phyloP scores from a whole-genome alignment of 306 rosid genomes.

The Dryas octopetala region DNA sequence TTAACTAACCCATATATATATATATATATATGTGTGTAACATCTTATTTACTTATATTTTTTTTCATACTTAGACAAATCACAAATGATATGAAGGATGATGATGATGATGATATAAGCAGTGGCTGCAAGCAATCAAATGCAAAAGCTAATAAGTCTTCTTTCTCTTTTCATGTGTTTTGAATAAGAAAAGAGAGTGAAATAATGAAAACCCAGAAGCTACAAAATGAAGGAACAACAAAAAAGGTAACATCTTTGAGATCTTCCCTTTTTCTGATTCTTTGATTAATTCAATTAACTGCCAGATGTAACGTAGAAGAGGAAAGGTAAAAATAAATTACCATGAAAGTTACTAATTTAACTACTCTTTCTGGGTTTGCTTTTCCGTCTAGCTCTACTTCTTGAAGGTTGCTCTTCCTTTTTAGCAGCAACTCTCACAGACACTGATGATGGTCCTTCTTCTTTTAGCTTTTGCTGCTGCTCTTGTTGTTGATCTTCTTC shows the following conservation, averaged over 20 bases:
- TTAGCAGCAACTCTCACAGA: background rate
- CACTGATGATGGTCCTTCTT: slow-evolving; percentile 28
- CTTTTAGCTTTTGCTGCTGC: slow-evolving; percentile 15
- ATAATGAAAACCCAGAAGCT: background rate
- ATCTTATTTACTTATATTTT: no score
- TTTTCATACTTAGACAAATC: no score
- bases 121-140: background rate
- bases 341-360: slow-evolving; percentile 11
- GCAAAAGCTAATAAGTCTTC: background rate
- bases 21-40: no score
- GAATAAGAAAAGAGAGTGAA: background rate
- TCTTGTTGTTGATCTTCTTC: slow-evolving; percentile 15
- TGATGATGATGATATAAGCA: background rate
- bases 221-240: background rate
- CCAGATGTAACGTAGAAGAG: slow-evolving; percentile 4
- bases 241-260: background rate
- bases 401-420: slow-evolving; percentile 39
- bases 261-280: background rate
- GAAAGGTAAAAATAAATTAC: background rate
- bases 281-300: background rate
- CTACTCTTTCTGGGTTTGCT: slow-evolving; percentile 89
- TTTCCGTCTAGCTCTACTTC: slow-evolving; percentile 72
- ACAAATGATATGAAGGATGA: no score
- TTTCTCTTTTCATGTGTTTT: background rate
- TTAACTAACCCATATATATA: no score